These are phyloP conservation scores for Penicillium sp. DNA, from an alignment of 2,329 filamentous ascomycete species.

Conservation along the genomic window DNA sequence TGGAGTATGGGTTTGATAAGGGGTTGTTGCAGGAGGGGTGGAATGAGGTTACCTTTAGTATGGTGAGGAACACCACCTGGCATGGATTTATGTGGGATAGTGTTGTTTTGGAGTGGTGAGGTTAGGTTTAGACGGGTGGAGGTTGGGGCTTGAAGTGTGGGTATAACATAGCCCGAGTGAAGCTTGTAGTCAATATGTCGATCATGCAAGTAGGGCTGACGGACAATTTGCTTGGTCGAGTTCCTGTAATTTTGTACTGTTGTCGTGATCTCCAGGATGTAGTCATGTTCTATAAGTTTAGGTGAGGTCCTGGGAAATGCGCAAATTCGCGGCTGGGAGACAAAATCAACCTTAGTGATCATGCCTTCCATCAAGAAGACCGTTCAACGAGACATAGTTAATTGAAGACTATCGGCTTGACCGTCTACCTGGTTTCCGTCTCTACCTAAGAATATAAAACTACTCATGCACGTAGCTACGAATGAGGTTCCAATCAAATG, in stretches of 20 bases:
- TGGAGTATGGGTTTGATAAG: constrained; percentile 43
- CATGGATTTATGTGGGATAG: constrained; percentile 49
- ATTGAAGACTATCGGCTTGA: too few relatives aligned
- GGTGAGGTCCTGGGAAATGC: too few relatives aligned
- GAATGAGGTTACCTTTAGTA: constrained; percentile 43
- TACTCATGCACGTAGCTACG: background rate
- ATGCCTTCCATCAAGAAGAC: too few relatives aligned
- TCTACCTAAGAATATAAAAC: too few relatives aligned
- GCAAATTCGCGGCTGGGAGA: too few relatives aligned
- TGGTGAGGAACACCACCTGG: constrained; percentile 41
- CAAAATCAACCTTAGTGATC: too few relatives aligned
- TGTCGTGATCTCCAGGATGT: background rate
- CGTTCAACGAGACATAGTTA: too few relatives aligned
- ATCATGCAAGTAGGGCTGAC: background rate
- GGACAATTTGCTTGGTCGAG: background rate
- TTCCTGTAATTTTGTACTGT: too few relatives aligned
- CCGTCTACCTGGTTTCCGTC: too few relatives aligned
- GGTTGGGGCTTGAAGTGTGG: background rate
- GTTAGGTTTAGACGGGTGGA: background rate
- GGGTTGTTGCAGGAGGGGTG: constrained; percentile 33
- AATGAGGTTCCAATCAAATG: background rate
- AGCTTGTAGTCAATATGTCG: background rate
- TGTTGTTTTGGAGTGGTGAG: constrained; percentile 38
- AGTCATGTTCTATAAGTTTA: too few relatives aligned
- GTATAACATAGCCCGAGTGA: background rate